Conservation (phyloP, 2,329 filamentous ascomycete species). For the Aspergillus felis region DNA sequence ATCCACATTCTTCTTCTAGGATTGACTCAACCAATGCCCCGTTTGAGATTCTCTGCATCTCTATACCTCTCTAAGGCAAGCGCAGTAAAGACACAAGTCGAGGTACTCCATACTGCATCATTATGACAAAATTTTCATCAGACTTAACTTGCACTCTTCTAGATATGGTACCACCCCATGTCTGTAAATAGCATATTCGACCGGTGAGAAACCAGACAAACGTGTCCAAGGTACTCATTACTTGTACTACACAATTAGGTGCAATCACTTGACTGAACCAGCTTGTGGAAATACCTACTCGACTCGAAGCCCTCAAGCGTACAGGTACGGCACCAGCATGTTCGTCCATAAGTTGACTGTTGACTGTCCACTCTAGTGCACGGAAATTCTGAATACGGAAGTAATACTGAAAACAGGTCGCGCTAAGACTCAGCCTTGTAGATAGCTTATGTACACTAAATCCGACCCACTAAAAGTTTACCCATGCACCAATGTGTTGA, state of each 20-base stretch:
- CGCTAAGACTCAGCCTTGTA: neutral
- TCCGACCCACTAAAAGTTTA: neutral
- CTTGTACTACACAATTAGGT: neutral
- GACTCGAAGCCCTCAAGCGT: neutral
- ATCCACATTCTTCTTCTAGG: neutral
- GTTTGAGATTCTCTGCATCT: neutral
- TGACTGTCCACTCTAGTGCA: neutral
- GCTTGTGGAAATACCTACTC: neutral
- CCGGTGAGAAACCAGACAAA: neutral
- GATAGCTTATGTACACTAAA: neutral
- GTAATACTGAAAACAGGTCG: neutral
- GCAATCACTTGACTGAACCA: neutral
- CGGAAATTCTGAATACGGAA: neutral
- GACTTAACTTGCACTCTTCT: neutral
- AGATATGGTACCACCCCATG: too few species aligned
- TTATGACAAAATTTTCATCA: neutral
- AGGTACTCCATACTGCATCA: neutral
- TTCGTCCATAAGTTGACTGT: neutral
- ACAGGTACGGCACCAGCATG: neutral
- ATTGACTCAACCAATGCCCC: neutral
- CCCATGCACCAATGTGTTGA: neutral
- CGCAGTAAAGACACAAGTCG: neutral
- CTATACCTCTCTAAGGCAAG: neutral
- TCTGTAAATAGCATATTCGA: neutral
- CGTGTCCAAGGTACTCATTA: neutral